phyloP scores from a whole-genome alignment of 805 yeast species.

The Ogataea wickerhamii region DNA sequence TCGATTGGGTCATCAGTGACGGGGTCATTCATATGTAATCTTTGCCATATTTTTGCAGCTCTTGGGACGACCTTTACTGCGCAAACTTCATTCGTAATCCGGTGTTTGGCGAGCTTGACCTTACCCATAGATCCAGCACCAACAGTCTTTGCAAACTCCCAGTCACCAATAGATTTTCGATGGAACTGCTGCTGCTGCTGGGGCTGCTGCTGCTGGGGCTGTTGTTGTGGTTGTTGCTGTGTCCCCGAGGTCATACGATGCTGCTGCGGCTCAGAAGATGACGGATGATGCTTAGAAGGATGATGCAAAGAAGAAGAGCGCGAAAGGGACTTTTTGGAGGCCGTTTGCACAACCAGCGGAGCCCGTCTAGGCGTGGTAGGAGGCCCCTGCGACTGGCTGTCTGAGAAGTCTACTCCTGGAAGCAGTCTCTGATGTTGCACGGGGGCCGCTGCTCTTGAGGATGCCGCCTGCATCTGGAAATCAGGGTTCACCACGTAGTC shows the following conservation, averaged over 20 bases:
- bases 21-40: conserved; percentile 67
- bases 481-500: conserved; percentile 24
- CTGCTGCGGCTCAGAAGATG: conserved; percentile 9
- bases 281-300: conserved; percentile 4
- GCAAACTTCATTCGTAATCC: conserved; percentile 75
- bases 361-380: conserved; percentile 10
- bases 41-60: conserved; percentile 72
- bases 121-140: conserved; percentile 99
- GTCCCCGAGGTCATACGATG: conserved; percentile 7
- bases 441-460: conserved; percentile 11
- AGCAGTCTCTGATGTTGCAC: conserved; percentile 16
- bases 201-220: conserved; percentile 10
- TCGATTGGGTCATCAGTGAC: conserved; percentile 61
- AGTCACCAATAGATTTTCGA: conserved; percentile 88
- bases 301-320: conserved; percentile 15
- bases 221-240: conserved; percentile 9
- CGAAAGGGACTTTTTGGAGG: conserved; percentile 12
- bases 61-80: conserved; percentile 92
- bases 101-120: conserved; percentile 89
- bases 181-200: conserved; percentile 52
- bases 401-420: conserved; percentile 27
- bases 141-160: conserved; percentile 92
- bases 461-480: conserved; percentile 12
- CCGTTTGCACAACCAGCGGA: conserved; percentile 10
- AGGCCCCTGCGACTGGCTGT: conserved; percentile 9